Percentiles rank a stretch among this genome's conserved stretches.
These are phyloP conservation scores for Penicillium janthinellum DNA, from an alignment of 2,329 filamentous ascomycete genomes.

Conservation along the genomic window DNA sequence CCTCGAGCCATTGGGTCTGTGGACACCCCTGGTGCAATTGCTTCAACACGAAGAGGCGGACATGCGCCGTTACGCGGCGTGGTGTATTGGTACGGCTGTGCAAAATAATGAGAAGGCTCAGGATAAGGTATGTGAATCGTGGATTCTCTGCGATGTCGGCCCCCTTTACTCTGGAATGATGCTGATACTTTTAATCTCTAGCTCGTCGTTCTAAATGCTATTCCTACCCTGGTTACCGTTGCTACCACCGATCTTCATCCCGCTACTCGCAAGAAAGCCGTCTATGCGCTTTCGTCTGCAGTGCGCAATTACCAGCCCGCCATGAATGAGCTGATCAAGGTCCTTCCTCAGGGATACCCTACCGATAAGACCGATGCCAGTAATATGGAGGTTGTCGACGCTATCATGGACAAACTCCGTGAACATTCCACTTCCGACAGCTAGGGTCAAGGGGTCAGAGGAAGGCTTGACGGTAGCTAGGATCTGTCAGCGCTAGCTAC, in stretches of 20 bases:
- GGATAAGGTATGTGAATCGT: constrained; percentile 59
- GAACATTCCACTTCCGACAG: constrained; percentile 18
- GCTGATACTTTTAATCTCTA: constrained; percentile 29
- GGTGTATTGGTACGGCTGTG: constrained; percentile 91
- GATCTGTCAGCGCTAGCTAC: no score
- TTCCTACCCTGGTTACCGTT: constrained; percentile 70
- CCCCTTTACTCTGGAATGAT: constrained; percentile 21
- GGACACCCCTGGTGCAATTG: constrained; percentile 76
- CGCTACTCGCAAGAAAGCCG: constrained; percentile 78
- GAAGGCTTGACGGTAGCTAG: no score
- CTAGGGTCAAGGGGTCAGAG: no score
- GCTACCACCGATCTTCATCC: constrained; percentile 61
- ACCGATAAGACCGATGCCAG: constrained; percentile 70
- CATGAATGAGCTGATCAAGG: constrained; percentile 66
- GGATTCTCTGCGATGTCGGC: neutral
- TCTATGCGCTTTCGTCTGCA: constrained; percentile 83
- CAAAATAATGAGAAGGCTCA: constrained; percentile 92
- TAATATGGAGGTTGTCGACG: constrained; percentile 86
- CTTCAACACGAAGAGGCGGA: constrained; percentile 70
- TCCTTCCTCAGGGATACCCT: constrained; percentile 63
- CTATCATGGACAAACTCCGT: constrained; percentile 68
- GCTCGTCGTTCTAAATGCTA: constrained; percentile 63
- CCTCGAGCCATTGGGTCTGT: constrained; percentile 74
- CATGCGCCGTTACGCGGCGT: constrained; percentile 82
- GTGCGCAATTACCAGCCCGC: constrained; percentile 86